Evolutionary conservation across 2,329 filamentous ascomycete genomes (phyloP), one percentile per base, ranked within the genome.

Genomic region (Aureobasidium vineae): DNA sequence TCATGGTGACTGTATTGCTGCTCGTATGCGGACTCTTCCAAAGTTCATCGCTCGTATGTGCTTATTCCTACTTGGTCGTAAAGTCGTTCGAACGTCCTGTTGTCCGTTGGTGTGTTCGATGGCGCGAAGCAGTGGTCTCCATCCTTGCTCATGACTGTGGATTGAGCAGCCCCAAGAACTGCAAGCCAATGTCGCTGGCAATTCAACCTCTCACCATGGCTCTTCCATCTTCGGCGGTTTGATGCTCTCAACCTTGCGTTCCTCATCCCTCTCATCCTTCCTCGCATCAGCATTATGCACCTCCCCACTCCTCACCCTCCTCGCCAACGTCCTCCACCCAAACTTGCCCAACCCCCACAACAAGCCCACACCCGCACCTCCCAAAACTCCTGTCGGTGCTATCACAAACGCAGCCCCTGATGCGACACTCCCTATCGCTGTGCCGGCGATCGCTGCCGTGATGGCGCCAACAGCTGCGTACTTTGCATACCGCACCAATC

Each of bases 401-500:
- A 80, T 67, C 63, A 80, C 72, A 64, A 79, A 80, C 2, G 75
- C 78, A 10, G 75, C 77, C 6, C 78, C 78, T 36, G 74, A 76
- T 3, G 76, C 71, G 5, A 79, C 68, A 1, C 73, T 74, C 1
- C 78, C 77, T 23, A 78, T 71, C 15, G 72, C 77, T 3, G 72
- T 78, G 61, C 67, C 77, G 1, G 75, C 75, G n/a, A 79, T 68
- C 0, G 78, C 78, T 0, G 78, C 78, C 0, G 77, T 73, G 7
- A 77, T 65, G 1, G 77, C 75, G 3, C 78, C 79, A 38, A 79
- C 76, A 2, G 77, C 77, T 4, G 77, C 77, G 59, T 80, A 80
- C 66, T 80, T 80, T 26, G 77, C 78, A 60, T 79, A 80, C 2
- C 78, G 74, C 0, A 79, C 73, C 0, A 79, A 68, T 23, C 77